Evolutionary conservation across 1,139 yeast species (phyloP), one percentile per base, ranked within the genome.

Genomic region (Wickerhamiella pararugosa): DNA sequence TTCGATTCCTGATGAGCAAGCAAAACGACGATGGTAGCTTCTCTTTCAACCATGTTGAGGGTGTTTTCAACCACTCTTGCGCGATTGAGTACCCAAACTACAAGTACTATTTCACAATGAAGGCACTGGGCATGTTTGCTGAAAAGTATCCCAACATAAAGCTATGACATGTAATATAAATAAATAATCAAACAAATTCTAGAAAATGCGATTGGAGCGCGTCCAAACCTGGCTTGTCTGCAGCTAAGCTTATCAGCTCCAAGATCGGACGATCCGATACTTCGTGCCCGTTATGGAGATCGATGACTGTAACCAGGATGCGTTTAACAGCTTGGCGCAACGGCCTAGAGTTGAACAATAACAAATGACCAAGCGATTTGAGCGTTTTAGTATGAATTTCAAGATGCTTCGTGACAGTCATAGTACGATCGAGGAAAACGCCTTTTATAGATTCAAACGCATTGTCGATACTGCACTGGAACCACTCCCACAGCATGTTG

Each of bases 21-120:
- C 98, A 92, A 59, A 59, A 68, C 37, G 57, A 67, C 0, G 74
- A 77, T 28, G 99, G 99, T 1, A 93, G 84, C 51, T 92, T 93
- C 84, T 66, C 70, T 44, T 79, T 73, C 56, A 95, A 90, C 56
- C 81, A 75, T 41, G 76, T 82, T 25, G 97, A 90, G 61, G 99
- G 99, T 40, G 97, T 90, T 0, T 92, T 92, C 67, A 92, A 92
- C 59, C 96, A 90, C 56, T 76, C 84, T 3, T 72, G 76, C 67
- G 96, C 93, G 1, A 92, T 92, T 55, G 97, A 90, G 59, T 92
- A 92, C 58, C 98, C 98, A 36, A 81, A 84, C 50, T 92, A 92
- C 63, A 76, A 81, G 62, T 90, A 80, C 55, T 66, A 86, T 49
- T 92, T 92, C 61, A 79, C 96, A 2, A 81, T 90, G 55, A 90